A percentile compares a stretch with the other conserved stretches of the same genome.
phyloP scores from a whole-genome alignment of 331 rosid genomes.

The Malus hybrid region DNA sequence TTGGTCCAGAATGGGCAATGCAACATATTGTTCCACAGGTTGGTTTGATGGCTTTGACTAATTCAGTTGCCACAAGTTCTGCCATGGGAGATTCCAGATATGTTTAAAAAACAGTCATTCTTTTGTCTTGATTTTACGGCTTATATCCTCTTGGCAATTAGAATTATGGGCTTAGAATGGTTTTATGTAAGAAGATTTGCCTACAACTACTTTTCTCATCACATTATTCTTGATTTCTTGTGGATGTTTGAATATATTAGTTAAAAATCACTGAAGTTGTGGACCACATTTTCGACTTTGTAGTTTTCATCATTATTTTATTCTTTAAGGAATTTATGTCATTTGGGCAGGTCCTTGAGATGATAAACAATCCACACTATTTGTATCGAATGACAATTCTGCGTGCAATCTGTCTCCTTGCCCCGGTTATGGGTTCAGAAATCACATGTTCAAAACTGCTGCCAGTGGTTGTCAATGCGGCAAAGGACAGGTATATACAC shows the following conservation, averaged over 20 bases:
- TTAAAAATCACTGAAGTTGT: too few relatives aligned
- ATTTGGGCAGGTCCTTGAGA: conserved; percentile 73
- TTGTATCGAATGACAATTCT: conserved; percentile 95
- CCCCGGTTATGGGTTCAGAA: conserved; percentile 91
- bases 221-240: background rate
- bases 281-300: too few relatives aligned
- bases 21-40: conserved; percentile 95
- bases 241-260: background rate
- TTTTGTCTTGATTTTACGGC: background rate
- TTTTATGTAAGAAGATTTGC: background rate
- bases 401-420: conserved; percentile 75
- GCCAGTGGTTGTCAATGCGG: conserved; percentile 60
- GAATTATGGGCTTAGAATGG: background rate
- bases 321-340: conserved; percentile 2
- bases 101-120: background rate
- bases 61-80: background rate
- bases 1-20: conserved; percentile 99
- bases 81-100: background rate
- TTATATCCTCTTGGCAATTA: background rate
- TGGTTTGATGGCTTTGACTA: conserved; percentile 13
- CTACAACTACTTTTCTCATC: background rate
- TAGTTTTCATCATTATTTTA: background rate
- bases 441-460: conserved; percentile 71
- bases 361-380: conserved; percentile 80
- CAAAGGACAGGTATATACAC: conserved; percentile 70